A percentile compares a stretch with the other conserved stretches of the same genome.
Evolutionary conservation across 2,329 filamentous ascomycete species (phyloP).

Genomic region (Monosporascus sp.): DNA sequence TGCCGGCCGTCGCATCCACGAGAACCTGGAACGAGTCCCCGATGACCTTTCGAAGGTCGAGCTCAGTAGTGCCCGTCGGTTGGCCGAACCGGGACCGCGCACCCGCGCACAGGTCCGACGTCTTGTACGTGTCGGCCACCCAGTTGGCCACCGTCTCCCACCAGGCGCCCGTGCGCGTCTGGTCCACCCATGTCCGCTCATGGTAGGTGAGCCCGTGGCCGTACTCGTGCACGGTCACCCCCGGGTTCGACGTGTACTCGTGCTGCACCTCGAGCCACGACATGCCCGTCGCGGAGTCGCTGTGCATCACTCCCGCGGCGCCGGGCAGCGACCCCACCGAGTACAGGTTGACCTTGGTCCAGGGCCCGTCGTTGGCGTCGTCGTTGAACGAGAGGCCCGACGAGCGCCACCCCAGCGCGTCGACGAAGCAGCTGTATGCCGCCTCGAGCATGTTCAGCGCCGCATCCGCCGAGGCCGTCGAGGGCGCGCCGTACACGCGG

Average conservation of each 20-base stretch:
- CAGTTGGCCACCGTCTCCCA: constrained; percentile 48
- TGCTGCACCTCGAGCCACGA: constrained; percentile 39
- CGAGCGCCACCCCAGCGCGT: constrained; percentile 32
- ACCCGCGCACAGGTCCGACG: constrained; percentile 36
- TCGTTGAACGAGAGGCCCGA: constrained; percentile 32
- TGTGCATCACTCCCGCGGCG: constrained; percentile 39
- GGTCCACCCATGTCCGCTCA: constrained; percentile 38
- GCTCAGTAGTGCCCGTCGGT: constrained; percentile 29
- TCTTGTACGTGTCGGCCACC: constrained; percentile 43
- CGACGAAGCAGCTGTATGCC: constrained; percentile 37
- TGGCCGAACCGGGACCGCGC: constrained; percentile 33
- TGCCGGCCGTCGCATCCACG: constrained; percentile 35
- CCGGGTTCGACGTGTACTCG: constrained; percentile 31
- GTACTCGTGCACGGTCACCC: constrained; percentile 44
- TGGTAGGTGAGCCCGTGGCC: constrained; percentile 44
- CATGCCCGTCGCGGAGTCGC: constrained; percentile 33
- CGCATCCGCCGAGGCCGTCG: constrained; percentile 21
- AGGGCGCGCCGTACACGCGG: constrained; percentile 30
- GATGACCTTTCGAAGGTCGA: constrained; percentile 40
- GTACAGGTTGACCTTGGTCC: constrained; percentile 43
- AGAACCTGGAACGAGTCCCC: constrained; percentile 42
- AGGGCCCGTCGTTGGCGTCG: constrained; percentile 31
- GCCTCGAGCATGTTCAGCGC: constrained; percentile 39
- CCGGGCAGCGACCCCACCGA: constrained; percentile 29
- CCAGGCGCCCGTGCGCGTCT: constrained; percentile 42